These are phyloP conservation scores for Barnettozyma pratensis DNA, from an alignment of 805 yeast species.

Conservation along the genomic window DNA sequence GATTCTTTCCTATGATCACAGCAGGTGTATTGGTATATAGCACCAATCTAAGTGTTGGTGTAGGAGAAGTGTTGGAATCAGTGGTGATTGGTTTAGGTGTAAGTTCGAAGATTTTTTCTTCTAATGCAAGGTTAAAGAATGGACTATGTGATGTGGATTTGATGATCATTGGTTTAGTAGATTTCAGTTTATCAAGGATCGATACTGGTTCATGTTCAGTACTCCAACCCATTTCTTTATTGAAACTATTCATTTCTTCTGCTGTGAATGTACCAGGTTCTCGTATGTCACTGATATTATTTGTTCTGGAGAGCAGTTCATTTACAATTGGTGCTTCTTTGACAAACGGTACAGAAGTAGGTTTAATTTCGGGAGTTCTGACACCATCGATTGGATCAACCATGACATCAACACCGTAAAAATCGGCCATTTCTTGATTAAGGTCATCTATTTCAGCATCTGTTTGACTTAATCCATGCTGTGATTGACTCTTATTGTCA, in stretches of 20 bases:
- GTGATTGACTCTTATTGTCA: not conserved
- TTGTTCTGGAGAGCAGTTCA: too few relatives aligned
- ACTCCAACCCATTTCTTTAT: too few relatives aligned
- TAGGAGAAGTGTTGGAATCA: not conserved
- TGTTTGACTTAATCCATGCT: not conserved
- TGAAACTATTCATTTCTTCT: too few relatives aligned
- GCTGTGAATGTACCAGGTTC: too few relatives aligned
- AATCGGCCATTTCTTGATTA: slow-evolving; percentile 28
- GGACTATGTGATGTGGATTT: slow-evolving; percentile 62
- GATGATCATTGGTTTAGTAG: slow-evolving; percentile 44
- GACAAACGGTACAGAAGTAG: not conserved
- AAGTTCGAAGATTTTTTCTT: slow-evolving; percentile 64
- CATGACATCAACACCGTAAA: slow-evolving; percentile 20
- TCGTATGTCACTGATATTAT: too few relatives aligned
- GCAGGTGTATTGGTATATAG: slow-evolving; percentile 78
- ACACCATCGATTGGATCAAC: not conserved
- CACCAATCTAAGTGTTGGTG: slow-evolving; percentile 39
- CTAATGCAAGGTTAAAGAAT: slow-evolving; percentile 71
- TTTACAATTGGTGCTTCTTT: too few relatives aligned
- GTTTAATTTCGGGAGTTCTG: not conserved
- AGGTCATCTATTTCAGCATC: slow-evolving; percentile 29
- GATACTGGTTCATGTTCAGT: slow-evolving; percentile 13
- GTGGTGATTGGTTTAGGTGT: slow-evolving; percentile 39
- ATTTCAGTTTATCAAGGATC: slow-evolving; percentile 20
- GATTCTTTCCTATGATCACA: slow-evolving; percentile 94